phyloP scores from a whole-genome alignment of 768 basidiomycete species.

The Lactifluus volemus region DNA sequence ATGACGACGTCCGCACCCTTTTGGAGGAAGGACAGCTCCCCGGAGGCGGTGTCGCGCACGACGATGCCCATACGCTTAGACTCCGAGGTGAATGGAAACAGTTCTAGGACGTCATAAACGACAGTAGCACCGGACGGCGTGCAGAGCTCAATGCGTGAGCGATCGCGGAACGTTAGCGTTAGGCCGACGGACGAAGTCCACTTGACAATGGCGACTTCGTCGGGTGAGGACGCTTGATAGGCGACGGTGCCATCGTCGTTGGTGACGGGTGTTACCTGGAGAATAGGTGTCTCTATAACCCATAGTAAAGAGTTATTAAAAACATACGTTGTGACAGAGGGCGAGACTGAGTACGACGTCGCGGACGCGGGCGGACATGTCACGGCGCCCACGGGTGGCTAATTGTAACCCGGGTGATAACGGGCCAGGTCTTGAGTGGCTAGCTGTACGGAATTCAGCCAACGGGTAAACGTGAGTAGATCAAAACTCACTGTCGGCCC shows the following conservation, averaged over 20 bases:
- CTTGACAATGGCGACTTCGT: constrained; percentile 96
- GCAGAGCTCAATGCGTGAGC: constrained; percentile 79
- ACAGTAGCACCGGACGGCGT: constrained; percentile 56
- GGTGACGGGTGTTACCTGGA: constrained; percentile 85
- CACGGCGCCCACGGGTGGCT: constrained; percentile 80
- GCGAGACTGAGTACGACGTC: constrained; percentile 92
- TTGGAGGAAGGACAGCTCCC: constrained; percentile 84
- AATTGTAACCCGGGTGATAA: constrained; percentile 70
- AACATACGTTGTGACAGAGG: constrained; percentile 86
- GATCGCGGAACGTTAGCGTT: constrained; percentile 81
- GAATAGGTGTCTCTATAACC: background rate
- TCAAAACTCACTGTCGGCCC: constrained; percentile 45
- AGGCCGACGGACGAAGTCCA: constrained; percentile 96
- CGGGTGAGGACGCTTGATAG: constrained; percentile 97
- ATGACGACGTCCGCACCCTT: constrained; percentile 99
- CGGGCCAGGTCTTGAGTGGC: constrained; percentile 44
- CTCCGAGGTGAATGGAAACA: constrained; percentile 98
- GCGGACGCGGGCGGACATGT: constrained; percentile 88
- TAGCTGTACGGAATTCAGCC: constrained; percentile 16
- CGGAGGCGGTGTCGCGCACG: constrained; percentile 65
- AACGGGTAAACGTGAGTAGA: background rate
- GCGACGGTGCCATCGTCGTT: constrained; percentile 94
- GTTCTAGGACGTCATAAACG: constrained; percentile 78
- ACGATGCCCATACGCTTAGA: constrained; percentile 99
- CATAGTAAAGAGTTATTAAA: background rate